Evolutionary conservation across 257 asterid species (phyloP).

Genomic region (Osmanthus fragrans): DNA sequence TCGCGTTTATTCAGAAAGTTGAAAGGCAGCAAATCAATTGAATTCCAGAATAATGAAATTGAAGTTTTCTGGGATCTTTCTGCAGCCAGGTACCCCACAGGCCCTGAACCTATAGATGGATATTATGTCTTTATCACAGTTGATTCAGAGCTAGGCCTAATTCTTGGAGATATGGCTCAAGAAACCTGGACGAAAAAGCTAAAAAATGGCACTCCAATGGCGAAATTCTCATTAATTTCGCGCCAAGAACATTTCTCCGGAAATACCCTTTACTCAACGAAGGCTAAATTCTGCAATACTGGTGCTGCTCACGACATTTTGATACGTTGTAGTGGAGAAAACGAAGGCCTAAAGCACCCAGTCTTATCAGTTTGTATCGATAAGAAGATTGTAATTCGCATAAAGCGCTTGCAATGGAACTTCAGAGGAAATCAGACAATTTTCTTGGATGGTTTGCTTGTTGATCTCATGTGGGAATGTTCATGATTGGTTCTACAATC

Average conservation of each 20-base stretch:
- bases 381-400: conserved; percentile 47
- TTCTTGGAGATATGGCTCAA: conserved; percentile 47
- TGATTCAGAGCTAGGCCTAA: conserved; percentile 44
- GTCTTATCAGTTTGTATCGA: conserved; percentile 54
- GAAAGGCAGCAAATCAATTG: conserved; percentile 49
- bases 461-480: conserved; percentile 82
- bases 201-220: conserved; percentile 21
- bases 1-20: conserved; percentile 47
- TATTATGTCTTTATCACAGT: conserved; percentile 42
- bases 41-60: conserved; percentile 32
- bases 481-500: conserved; percentile 66
- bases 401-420: conserved; percentile 66
- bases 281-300: conserved; percentile 43
- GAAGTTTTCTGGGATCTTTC: conserved; percentile 68
- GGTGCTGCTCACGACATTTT: conserved; percentile 48
- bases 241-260: conserved; percentile 61
- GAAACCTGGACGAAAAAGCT: conserved; percentile 32
- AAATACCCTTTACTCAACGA: conserved; percentile 52
- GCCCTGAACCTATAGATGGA: conserved; percentile 59
- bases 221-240: conserved; percentile 41
- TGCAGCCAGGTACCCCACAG: conserved; percentile 44
- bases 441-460: conserved; percentile 59
- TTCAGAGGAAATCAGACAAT: conserved; percentile 72
- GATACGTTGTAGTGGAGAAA: conserved; percentile 55
- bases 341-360: conserved; percentile 42